Base-by-base conservation (phyloP, 2,329 filamentous ascomycete species). In the Stemphylium vesicarium region DNA sequence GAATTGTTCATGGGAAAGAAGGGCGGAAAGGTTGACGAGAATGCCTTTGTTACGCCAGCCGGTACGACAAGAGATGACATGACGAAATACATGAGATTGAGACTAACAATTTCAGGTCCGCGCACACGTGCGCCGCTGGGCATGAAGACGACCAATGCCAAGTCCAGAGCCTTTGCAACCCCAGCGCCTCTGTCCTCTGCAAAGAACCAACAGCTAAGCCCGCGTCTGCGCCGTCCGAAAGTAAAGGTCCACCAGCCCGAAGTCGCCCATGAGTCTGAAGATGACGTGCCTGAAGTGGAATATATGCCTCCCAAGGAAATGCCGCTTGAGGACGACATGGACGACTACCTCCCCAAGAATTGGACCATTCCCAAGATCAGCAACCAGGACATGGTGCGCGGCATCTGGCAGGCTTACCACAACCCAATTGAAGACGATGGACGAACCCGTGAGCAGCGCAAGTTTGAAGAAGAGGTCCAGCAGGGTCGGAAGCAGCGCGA, bases 121-220 rank as follows among this genome's bases (percentile, higher is more conserved):
- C 86, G 87, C 55, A 88, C 81, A 56, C 87, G 94, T 68, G 92
- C 93, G 33, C 90, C 92, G 11, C 80, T 99, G 42, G 94, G 94
- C 31, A 89, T 91, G 82, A 99, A 99, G 78, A 98, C 94, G 1
- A 98, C 95, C 47, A 99, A 99, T 75, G 92, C 91, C 49, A 98
- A 96, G 80, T 84, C 88, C 56, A 85, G 82, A 71, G 82, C 81
- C 44, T 83, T 87, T 62, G 87, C 89, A 60, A 88, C 87, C 4
- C 85, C 85, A 6, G 87, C 84, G 26, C 87, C 84, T 29, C 88
- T 87, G 84, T 63, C 71, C 53, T 71, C 72, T 10, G 87, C 88
- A 57, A 88, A 87, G 76, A 86, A 86, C 0, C 83, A 85, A 60
- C 88, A 87, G 75, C 85, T 85, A 1, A 88, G 85, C 13, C 80